Conservation (phyloP, 805 yeast genomes). For the Cyberlindnera mrakii region DNA sequence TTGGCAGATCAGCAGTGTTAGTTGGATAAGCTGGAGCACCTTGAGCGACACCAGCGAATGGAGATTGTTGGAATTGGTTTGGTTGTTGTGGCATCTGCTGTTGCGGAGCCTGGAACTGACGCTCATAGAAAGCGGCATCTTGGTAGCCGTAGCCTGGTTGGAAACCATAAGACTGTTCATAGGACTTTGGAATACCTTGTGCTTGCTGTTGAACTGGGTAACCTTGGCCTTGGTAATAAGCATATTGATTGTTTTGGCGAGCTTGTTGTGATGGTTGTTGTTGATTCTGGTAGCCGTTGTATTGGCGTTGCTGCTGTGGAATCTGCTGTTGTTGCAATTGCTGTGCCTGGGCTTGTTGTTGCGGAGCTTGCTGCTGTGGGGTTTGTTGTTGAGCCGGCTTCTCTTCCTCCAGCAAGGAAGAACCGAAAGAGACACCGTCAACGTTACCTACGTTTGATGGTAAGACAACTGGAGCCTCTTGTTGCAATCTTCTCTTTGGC, state of each 20-base stretch:
- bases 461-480: slow-evolving; percentile 43
- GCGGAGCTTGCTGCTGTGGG: slow-evolving; percentile 15
- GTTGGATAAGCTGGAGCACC: slow-evolving; percentile 11
- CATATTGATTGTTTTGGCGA: slow-evolving; percentile 5
- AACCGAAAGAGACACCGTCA: slow-evolving; percentile 61
- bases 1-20: slow-evolving; percentile 13
- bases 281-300: slow-evolving; percentile 12
- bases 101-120: slow-evolving; percentile 4
- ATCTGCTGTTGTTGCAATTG: slow-evolving; percentile 11
- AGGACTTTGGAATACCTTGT: slow-evolving; percentile 27
- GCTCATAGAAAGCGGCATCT: slow-evolving; percentile 1
- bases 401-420: slow-evolving; percentile 38
- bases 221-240: slow-evolving; percentile 5
- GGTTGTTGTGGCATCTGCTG: slow-evolving; percentile 11
- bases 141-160: slow-evolving; percentile 15
- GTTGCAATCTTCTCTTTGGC: slow-evolving; percentile 31
- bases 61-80: slow-evolving; percentile 21
- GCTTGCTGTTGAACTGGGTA: slow-evolving; percentile 15
- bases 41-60: slow-evolving; percentile 24
- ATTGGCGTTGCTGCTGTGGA: slow-evolving; percentile 9
- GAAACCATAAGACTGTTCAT: slow-evolving; percentile 25
- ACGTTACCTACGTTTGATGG: slow-evolving; percentile 39
- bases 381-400: slow-evolving; percentile 21
- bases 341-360: slow-evolving; percentile 15
- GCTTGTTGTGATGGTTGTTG: slow-evolving; percentile 10